Evolutionary conservation across 305 asterid genomes (phyloP).

Genomic region (Petunia hybrid): DNA sequence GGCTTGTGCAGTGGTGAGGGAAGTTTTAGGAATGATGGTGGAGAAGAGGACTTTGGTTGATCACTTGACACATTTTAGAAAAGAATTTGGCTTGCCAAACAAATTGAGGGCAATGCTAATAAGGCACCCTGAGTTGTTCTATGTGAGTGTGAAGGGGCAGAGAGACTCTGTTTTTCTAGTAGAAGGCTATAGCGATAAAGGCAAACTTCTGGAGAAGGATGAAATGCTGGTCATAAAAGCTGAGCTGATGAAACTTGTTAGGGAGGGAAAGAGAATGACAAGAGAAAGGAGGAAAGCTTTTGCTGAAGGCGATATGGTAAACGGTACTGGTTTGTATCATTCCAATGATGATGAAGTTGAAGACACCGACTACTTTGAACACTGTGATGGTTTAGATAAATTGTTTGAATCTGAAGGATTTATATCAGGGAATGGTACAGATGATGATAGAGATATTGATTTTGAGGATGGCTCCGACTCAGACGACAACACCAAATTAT

Average conservation of each 20-base stretch:
- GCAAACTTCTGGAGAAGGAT: conserved; percentile 64
- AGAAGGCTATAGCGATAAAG: conserved; percentile 68
- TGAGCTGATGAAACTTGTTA: conserved; percentile 62
- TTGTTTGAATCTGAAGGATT: conserved; percentile 59
- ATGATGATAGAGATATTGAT: conserved; percentile 33
- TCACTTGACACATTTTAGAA: no score
- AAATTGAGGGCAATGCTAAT: no score
- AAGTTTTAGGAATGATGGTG: no score
- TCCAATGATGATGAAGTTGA: conserved; percentile 38
- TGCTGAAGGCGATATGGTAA: conserved; percentile 23
- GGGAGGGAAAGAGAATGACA: conserved; percentile 74
- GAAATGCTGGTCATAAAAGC: conserved; percentile 54
- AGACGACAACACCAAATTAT: no score
- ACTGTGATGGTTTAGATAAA: conserved; percentile 74
- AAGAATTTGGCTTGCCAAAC: no score
- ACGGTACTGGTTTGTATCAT: background rate
- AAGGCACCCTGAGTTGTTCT: no score
- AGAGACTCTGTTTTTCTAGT: no score
- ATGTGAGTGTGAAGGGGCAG: no score
- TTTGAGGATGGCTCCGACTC: conserved; percentile 35
- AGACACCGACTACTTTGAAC: conserved; percentile 43
- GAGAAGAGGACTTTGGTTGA: no score
- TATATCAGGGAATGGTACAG: conserved; percentile 46
- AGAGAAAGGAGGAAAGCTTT: conserved; percentile 59
- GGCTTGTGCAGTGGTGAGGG: no score